Evolutionary conservation across 495 filamentous ascomycete species (phyloP), one percentile per base, ranked within the genome.

Genomic region (Haplographium delicatum): DNA sequence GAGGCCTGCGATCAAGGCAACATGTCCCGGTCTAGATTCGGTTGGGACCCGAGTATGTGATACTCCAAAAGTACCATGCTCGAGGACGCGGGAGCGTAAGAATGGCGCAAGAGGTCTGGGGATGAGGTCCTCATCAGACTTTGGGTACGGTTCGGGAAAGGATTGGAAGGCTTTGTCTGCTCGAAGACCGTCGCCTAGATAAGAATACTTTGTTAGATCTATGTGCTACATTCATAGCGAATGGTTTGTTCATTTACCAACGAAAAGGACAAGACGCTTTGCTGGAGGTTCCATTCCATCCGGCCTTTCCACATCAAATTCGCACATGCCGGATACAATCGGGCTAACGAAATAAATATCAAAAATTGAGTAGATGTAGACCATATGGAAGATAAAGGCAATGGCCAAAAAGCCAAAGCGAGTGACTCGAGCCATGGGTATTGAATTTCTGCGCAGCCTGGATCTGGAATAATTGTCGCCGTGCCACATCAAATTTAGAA

Each of bases 321-420:
- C 75, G 57, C 75, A 79, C 94, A 99, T 97, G 60, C 94, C 94
- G 75, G 81, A 85, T 30, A 97, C 94, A 57, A 99, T 94, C 15
- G 94, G 94, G 62, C 90, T 96, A 56, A 96, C 89, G 65, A 99
- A 99, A 70, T 99, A 99, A 54, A 97, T 95, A 65, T 97, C 94
- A 67, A 99, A 99, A 56, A 99, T 99, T 27, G 91, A 96, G 60
- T 82, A 89, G 53, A 93, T 85, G 70, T 99, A 99, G 52, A 95
- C 81, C 22, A 96, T 64, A 69, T 99, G 94, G 64, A 99, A 99
- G 39, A 93, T 70, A 62, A 97, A 75, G 60, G 94, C 94, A 62
- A 96, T 83, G 65, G 82, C 84, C 63, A 97, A 72, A 68, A 99
- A 99, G 62, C 85, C 87, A 59, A 85, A 81, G 62, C 91, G 89